Base-by-base conservation (phyloP, 768 basidiomycete species). In the Ephemerocybe angulata region DNA sequence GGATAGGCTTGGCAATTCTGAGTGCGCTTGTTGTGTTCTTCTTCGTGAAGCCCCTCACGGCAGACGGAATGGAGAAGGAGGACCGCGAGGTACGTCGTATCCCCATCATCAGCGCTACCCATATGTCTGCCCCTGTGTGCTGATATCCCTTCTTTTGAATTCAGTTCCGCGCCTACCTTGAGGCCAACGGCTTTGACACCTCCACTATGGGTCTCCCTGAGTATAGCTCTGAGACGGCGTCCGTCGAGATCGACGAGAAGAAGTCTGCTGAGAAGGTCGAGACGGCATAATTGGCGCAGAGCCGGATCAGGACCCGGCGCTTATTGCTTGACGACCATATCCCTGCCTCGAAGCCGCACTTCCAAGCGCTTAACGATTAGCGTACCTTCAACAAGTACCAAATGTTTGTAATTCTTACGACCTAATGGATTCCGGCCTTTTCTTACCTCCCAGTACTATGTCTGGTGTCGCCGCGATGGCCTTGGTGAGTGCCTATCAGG, bases 131-230 rank as follows among this genome's bases (percentile, higher is more conserved):
- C 58, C 31, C 50, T 48, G 27, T 25, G 30, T 46, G n/a, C n/a
- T n/a, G n/a, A 12, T 13, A 41, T 15, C 41, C 27, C 52, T 15
- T 54, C 49, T 59, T 30, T 50, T 48, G 27, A 21, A 31, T 46
- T 1, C 60, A 87, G 81, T 95, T 95, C 84, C 88, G 90, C 52
- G 79, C 78, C 60, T 95, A 95, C 67, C 79, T 97, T 52, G 85
- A 84, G 63, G 78, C 71, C 8, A 68, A 93, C 63, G 92, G 92
- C 8, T 95, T 84, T 63, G 92, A 95, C 66, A 87, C 85, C 30
- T 76, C 80, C 7, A 72, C 71, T 46, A 88, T 93, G 88, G 91
- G 90, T 52, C 69, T 83, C 13, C 64, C 50, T 13, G 69, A 64
- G 37, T 48, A 35, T 21, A 55, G 37, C 24, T 66, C 63, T 27